phyloP scores from a whole-genome alignment of 108 stramenopile species.

The Fistulifera pelliculosa region DNA sequence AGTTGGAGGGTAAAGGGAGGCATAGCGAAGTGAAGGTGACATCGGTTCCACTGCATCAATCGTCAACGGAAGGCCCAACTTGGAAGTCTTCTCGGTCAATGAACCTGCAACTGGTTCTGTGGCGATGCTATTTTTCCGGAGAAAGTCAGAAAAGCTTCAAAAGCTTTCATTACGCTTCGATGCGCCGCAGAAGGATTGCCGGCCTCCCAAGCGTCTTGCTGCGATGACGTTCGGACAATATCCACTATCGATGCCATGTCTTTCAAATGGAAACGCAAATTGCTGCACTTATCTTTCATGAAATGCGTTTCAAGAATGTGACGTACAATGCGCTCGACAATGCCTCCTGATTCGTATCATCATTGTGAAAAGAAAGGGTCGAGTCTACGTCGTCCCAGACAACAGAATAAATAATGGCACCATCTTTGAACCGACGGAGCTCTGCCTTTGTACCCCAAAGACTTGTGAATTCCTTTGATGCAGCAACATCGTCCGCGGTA shows the following conservation, averaged over 20 bases:
- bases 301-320: conserved; percentile 66
- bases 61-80: conserved; percentile 59
- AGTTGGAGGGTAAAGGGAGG: conserved; percentile 60
- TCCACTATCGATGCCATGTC: conserved; percentile 58
- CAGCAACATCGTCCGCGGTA: conserved; percentile 52
- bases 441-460: conserved; percentile 76
- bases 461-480: conserved; percentile 41
- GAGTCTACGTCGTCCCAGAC: conserved; percentile 58
- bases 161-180: conserved; percentile 57
- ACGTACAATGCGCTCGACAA: conserved; percentile 57
- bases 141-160: conserved; percentile 52
- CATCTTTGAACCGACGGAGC: conserved; percentile 78
- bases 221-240: conserved; percentile 6
- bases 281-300: conserved; percentile 5
- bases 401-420: conserved; percentile 84
- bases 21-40: conserved; percentile 65
- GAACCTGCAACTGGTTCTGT: conserved; percentile 7
- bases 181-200: conserved; percentile 25
- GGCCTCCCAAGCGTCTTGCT: not conserved
- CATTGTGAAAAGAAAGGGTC: conserved; percentile 31
- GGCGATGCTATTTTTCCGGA: conserved; percentile 39
- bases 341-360: conserved; percentile 59
- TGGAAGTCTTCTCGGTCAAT: conserved; percentile 22
- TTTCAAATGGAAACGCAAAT: conserved; percentile 37
- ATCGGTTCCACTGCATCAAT: conserved; percentile 80